Evolutionary conservation across 441 rosid genomes (phyloP), one percentile per base, ranked within the genome.

Genomic region (Pelargonium australe): DNA sequence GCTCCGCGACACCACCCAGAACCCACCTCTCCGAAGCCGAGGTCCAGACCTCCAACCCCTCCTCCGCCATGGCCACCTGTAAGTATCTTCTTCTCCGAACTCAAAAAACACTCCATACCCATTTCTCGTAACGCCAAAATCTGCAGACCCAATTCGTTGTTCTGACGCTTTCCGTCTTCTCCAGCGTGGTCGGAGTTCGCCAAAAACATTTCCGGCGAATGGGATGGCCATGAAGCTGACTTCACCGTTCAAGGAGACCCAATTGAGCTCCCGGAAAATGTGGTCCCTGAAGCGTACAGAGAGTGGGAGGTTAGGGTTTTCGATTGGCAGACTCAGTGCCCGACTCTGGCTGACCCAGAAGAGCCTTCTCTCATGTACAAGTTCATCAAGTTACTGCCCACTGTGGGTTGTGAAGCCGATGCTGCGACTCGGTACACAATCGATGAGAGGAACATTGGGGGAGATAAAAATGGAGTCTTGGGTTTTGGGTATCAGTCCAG

Each of bases 261-360:
- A 6, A 71, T 82, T 43, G 96, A 91, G 72, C 90, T 91, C 44
- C 97, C 96, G 7, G 96, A 88, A 69, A 75, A 77, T 23, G 95
- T 87, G 11, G 99, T 94, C 63, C 97, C 97, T 12, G 92, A 86
- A 74, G 96, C 99, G 53, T 94, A 70, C 57, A 83, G 93, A 70
- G 96, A 94, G 69, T 94, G 99, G 97, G 97, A 94, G 69, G 95
- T 94, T 62, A 80, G 82, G 83, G 95, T 94, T 72, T 87, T 84
- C 63, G 97, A 94, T 77, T 91, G 99, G 99, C 97, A 94, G 82
- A 94, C 95, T 64, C 99, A 91, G 67, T 91, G 96, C 75, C 94
- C 97, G 7, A 89, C 97, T 37, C 89, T 91, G 49, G 96, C 96
- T 66, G 78, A 76, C 14, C 78, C 85, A 4, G 70, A 78, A 74